Conservation (phyloP, 2,329 filamentous ascomycete species). For the Cytospora leucostoma region DNA sequence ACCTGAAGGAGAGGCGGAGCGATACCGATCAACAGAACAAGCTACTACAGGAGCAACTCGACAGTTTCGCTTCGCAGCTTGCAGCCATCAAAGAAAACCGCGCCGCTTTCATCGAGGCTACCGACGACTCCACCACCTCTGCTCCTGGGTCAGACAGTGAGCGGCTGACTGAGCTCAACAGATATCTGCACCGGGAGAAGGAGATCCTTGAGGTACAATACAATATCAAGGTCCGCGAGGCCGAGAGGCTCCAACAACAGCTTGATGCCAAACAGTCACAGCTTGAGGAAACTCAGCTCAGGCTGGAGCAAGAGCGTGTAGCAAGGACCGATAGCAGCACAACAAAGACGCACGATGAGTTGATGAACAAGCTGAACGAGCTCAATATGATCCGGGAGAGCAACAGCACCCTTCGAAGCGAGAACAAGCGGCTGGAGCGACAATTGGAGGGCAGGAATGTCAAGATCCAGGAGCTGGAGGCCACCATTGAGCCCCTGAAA, state of each 20-base stretch:
- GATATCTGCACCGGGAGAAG: slow-evolving; percentile 90
- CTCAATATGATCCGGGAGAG: slow-evolving; percentile 96
- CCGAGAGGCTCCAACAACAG: slow-evolving; percentile 86
- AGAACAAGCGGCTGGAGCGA: slow-evolving; percentile 76
- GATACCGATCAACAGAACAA: slow-evolving; percentile 89
- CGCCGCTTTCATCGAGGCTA: slow-evolving; percentile 49
- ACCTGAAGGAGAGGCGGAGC: slow-evolving; percentile 76
- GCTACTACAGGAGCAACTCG: slow-evolving; percentile 84
- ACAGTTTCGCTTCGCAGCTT: slow-evolving; percentile 79
- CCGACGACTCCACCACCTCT: slow-evolving; percentile 55
- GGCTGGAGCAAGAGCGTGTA: slow-evolving; percentile 86
- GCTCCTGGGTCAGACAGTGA: slow-evolving; percentile 64
- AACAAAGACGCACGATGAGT: slow-evolving; percentile 79
- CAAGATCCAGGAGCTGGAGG: slow-evolving; percentile 73
- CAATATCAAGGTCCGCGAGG: slow-evolving; percentile 84
- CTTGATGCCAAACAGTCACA: slow-evolving; percentile 84
- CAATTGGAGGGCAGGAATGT: slow-evolving; percentile 73
- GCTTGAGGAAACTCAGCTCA: slow-evolving; percentile 84
- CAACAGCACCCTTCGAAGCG: slow-evolving; percentile 85
- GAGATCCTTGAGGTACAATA: slow-evolving; percentile 97
- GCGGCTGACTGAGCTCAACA: slow-evolving; percentile 86
- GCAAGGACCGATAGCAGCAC: slow-evolving; percentile 71
- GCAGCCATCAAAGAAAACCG: slow-evolving; percentile 76
- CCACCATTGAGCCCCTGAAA: slow-evolving; percentile 79
- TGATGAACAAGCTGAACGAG: slow-evolving; percentile 94